Percentiles rank a stretch among this genome's conserved stretches.
phyloP scores from a whole-genome alignment of 495 filamentous ascomycete species.

The Aspergillus saccharolyticus region DNA sequence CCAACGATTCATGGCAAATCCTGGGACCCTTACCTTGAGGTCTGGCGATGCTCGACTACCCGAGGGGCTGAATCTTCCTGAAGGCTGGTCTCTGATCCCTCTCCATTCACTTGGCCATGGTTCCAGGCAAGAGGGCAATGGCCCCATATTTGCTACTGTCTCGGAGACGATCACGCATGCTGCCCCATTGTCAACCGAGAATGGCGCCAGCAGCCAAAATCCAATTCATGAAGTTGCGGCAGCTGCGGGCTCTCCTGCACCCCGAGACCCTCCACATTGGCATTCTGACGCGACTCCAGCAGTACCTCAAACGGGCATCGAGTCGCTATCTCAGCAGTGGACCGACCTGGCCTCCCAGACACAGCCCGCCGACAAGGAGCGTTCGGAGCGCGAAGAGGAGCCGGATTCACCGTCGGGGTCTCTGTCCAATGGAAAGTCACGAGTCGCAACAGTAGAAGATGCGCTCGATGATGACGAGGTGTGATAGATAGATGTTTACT shows the following conservation, averaged over 20 bases:
- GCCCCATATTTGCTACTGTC: constrained; percentile 9
- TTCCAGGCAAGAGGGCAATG: background rate
- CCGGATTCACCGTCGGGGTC: constrained; percentile 21
- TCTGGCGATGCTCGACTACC: constrained; percentile 66
- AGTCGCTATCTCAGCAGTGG: constrained; percentile 35
- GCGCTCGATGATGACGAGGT: constrained; percentile 36
- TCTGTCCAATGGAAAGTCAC: constrained; percentile 41
- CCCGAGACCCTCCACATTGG: constrained; percentile 17
- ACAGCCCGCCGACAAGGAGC: constrained; percentile 12
- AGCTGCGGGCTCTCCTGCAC: background rate
- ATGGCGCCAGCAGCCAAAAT: background rate
- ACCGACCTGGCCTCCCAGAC: constrained; percentile 29
- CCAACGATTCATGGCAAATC: constrained; percentile 31
- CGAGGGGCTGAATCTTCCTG: constrained; percentile 65
- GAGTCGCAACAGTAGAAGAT: constrained; percentile 47
- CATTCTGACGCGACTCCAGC: constrained; percentile 9
- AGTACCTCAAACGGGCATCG: constrained; percentile 14
- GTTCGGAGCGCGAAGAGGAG: constrained; percentile 1
- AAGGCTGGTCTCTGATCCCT: constrained; percentile 71
- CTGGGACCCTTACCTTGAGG: constrained; percentile 42
- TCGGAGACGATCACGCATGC: constrained; percentile 6
- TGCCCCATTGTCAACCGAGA: background rate
- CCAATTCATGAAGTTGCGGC: background rate
- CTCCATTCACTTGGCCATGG: constrained; percentile 48
- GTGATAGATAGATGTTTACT: constrained; percentile 18